These are phyloP conservation scores for Dipteronia sinensis DNA, from an alignment of 345 rosid genomes.

Conservation along the genomic window DNA sequence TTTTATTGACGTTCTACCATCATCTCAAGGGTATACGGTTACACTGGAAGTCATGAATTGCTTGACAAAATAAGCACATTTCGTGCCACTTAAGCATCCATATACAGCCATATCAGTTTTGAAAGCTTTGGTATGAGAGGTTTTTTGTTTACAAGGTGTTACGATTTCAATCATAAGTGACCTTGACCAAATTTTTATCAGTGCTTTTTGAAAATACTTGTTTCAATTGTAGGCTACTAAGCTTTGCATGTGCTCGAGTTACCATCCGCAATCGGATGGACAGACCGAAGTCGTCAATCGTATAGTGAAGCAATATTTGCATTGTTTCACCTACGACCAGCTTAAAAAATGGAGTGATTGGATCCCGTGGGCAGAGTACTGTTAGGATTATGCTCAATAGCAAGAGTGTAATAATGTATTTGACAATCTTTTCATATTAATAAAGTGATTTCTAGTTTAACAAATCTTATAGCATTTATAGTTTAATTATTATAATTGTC, in stretches of 20 bases:
- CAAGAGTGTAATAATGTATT: too few relatives aligned
- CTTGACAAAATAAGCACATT: not conserved
- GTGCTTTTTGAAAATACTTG: not conserved
- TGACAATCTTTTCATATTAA: too few relatives aligned
- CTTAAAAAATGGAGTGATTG: constrained; percentile 1
- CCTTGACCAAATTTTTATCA: not conserved
- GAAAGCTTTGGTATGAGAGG: not conserved
- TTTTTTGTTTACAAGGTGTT: not conserved
- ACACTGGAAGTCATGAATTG: not conserved
- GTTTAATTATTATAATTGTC: too few relatives aligned
- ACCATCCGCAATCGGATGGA: not conserved
- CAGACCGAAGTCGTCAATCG: not conserved
- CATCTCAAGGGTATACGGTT: not conserved
- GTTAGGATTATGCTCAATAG: too few relatives aligned
- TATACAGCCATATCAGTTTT: not conserved
- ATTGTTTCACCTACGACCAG: not conserved
- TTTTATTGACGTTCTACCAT: not conserved
- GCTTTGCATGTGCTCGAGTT: not conserved
- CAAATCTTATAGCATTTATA: too few relatives aligned
- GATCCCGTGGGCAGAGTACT: not conserved
- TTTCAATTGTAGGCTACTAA: not conserved
- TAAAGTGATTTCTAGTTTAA: too few relatives aligned
- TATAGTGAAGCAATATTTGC: not conserved
- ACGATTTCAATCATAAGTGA: not conserved
- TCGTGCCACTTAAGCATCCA: not conserved